Evolutionary conservation across 1,284 basidiomycete genomes (phyloP).

Genomic region (Testicularia cyperi): DNA sequence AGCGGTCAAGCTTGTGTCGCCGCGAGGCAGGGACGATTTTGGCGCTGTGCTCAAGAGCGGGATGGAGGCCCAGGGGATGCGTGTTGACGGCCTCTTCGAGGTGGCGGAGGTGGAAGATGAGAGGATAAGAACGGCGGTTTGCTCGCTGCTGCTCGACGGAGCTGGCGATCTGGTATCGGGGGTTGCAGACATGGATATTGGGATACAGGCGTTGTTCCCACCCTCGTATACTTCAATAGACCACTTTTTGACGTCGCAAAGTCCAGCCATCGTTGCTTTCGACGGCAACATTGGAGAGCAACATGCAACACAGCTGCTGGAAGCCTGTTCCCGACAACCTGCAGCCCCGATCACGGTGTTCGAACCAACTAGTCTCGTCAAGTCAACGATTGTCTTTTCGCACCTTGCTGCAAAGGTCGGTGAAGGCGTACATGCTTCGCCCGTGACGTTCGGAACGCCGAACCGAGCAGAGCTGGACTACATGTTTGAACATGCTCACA

Average conservation of each 20-base stretch:
- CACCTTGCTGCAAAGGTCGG: neutral
- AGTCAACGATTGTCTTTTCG: constrained; percentile 1
- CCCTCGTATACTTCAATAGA: neutral
- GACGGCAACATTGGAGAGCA: constrained; percentile 34
- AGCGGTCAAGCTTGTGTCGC: constrained; percentile 61
- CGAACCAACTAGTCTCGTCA: constrained; percentile 32
- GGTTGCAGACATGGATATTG: constrained; percentile 79
- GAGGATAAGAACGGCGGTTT: constrained; percentile 72
- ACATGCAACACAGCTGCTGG: constrained; percentile 38
- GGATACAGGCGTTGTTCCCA: constrained; percentile 5
- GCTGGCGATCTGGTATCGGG: constrained; percentile 76
- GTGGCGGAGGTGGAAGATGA: constrained; percentile 41
- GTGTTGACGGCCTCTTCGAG: constrained; percentile 74
- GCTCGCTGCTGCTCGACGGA: constrained; percentile 77
- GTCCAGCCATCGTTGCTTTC: constrained; percentile 14
- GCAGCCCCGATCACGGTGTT: constrained; percentile 7
- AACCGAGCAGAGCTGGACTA: constrained; percentile 34
- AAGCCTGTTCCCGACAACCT: constrained; percentile 59
- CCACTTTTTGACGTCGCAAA: constrained; percentile 1
- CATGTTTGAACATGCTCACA: constrained; percentile 6
- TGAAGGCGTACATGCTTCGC: neutral
- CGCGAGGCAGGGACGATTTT: constrained; percentile 56
- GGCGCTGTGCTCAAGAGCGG: constrained; percentile 67
- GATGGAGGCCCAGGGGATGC: constrained; percentile 70
- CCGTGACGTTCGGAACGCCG: constrained; percentile 31